A percentile compares a stretch with the other conserved stretches of the same genome.
These are phyloP conservation scores for Trypanosoma scelopori DNA, from an alignment of 208 protist species.

Conservation along the genomic window DNA sequence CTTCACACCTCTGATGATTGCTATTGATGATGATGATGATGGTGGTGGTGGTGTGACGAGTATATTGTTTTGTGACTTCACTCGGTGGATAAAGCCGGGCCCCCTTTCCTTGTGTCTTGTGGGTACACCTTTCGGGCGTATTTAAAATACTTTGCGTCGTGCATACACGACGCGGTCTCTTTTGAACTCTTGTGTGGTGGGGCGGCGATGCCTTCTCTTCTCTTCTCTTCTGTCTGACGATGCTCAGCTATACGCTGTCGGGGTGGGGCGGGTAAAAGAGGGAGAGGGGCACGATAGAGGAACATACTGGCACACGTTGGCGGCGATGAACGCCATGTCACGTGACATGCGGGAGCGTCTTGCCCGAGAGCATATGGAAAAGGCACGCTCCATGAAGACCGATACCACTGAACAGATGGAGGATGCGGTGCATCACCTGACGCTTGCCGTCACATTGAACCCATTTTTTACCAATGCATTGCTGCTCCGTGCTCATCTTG, in stretches of 20 bases:
- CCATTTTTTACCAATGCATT: slow-evolving; percentile 56
- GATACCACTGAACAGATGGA: slow-evolving; percentile 40
- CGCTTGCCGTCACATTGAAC: slow-evolving; percentile 42
- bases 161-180: too few species aligned
- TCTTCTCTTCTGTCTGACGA: background rate
- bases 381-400: slow-evolving; percentile 34
- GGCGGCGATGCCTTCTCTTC: background rate
- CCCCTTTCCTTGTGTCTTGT: too few species aligned
- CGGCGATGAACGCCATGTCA: background rate
- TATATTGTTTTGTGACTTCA: too few species aligned
- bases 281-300: background rate
- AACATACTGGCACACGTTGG: background rate
- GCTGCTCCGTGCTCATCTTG: slow-evolving; percentile 46
- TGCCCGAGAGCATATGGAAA: slow-evolving; percentile 48
- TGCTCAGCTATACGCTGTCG: background rate
- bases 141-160: too few species aligned
- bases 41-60: too few species aligned
- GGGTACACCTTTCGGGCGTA: too few species aligned
- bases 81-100: too few species aligned
- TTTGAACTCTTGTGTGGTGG: too few species aligned
- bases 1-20: too few species aligned
- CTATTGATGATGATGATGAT: too few species aligned
- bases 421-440: slow-evolving; percentile 41
- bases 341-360: slow-evolving; percentile 26
- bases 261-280: background rate